Percentiles rank a stretch among this genome's conserved stretches.
These are phyloP conservation scores for Sporopachydermia cereana DNA, from an alignment of 1,139 yeast genomes.

Conservation along the genomic window DNA sequence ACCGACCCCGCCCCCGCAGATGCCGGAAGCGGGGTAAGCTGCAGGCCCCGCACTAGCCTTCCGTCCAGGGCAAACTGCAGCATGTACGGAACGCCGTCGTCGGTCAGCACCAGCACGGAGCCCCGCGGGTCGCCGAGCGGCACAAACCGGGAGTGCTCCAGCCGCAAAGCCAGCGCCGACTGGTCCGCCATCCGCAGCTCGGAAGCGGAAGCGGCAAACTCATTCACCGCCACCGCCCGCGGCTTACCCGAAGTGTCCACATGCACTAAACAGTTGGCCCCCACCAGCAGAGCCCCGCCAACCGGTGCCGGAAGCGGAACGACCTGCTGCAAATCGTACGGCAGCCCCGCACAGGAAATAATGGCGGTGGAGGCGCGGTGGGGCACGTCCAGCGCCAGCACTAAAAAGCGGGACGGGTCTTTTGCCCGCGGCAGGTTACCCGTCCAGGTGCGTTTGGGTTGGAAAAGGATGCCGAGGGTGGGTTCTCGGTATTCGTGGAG, in stretches of 20 bases:
- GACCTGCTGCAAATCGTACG: slow-evolving; percentile 60
- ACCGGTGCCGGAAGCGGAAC: slow-evolving; percentile 56
- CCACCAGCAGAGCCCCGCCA: slow-evolving; percentile 62
- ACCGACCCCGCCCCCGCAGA: slow-evolving; percentile 1
- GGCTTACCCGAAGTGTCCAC: slow-evolving; percentile 73
- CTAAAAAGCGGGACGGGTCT: slow-evolving; percentile 48
- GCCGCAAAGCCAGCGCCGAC: slow-evolving; percentile 36
- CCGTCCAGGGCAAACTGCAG: slow-evolving; percentile 42
- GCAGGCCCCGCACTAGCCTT: slow-evolving; percentile 26
- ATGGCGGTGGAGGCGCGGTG: slow-evolving; percentile 57
- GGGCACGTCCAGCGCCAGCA: slow-evolving; percentile 54
- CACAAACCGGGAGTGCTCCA: slow-evolving; percentile 45
- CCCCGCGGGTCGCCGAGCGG: slow-evolving; percentile 29
- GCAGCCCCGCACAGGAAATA: slow-evolving; percentile 50
- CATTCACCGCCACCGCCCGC: slow-evolving; percentile 57
- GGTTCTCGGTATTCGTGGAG: slow-evolving; percentile 68
- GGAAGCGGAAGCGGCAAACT: slow-evolving; percentile 39
- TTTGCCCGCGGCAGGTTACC: slow-evolving; percentile 51
- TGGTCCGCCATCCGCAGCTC: slow-evolving; percentile 42
- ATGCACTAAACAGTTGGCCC: slow-evolving; percentile 69
- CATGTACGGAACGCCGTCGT: slow-evolving; percentile 39
- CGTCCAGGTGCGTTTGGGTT: slow-evolving; percentile 61
- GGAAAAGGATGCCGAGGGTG: slow-evolving; percentile 61
- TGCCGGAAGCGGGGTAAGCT: slow-evolving; percentile 16
- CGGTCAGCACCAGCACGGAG: slow-evolving; percentile 15